Percentiles rank a stretch among this genome's conserved stretches.
Evolutionary conservation across 169 alveolate species (phyloP).

Genomic region (Plasmodium knowlesi): DNA sequence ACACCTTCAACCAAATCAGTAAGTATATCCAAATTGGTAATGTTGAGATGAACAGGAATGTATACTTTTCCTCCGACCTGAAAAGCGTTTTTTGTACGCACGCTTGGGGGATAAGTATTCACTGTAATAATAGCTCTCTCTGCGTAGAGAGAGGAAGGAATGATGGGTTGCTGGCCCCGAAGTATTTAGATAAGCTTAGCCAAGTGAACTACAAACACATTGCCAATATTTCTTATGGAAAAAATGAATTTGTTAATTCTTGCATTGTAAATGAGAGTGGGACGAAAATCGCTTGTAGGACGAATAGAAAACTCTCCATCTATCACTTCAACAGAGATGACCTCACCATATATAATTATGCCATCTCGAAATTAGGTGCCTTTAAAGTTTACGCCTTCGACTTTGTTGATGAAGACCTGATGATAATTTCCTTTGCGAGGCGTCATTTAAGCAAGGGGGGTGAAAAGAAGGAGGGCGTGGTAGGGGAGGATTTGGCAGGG

Average conservation of each 20-base stretch:
- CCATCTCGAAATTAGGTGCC: neutral
- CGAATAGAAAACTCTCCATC: slow-evolving; percentile 35
- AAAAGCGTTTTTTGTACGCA: slow-evolving; percentile 23
- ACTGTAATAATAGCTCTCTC: neutral
- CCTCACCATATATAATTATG: slow-evolving; percentile 27
- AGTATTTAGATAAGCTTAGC: neutral
- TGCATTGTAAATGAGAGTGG: neutral
- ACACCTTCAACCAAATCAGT: neutral
- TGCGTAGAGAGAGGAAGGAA: neutral
- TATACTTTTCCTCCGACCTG: neutral
- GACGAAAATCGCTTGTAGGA: slow-evolving; percentile 29
- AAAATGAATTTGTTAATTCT: slow-evolving; percentile 14
- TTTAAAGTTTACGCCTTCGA: slow-evolving; percentile 14
- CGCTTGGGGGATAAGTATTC: slow-evolving; percentile 6
- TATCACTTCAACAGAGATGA: slow-evolving; percentile 1
- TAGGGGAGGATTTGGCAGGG: neutral
- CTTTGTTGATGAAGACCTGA: slow-evolving; percentile 10
- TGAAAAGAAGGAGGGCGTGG: neutral
- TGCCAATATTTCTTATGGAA: slow-evolving; percentile 18
- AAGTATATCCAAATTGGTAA: slow-evolving; percentile 3
- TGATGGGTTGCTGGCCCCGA: neutral
- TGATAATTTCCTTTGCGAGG: slow-evolving; percentile 11
- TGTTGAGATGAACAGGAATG: neutral
- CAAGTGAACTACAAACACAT: neutral
- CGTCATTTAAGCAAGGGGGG: neutral